Evolutionary conservation across 768 basidiomycete genomes (phyloP).

Genomic region (Kwoniella sp.): DNA sequence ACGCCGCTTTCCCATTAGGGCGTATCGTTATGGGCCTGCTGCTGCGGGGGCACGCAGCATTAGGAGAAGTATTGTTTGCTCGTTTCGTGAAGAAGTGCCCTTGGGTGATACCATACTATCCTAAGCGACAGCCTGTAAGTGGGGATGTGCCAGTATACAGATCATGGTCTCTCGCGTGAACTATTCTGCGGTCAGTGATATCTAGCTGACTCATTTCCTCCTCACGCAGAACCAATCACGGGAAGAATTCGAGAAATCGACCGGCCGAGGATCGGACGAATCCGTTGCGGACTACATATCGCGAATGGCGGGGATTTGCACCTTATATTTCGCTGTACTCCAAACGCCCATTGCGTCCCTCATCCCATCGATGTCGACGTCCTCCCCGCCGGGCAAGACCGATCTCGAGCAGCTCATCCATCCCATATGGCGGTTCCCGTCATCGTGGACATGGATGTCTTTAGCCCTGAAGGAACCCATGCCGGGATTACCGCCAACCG

Average conservation of each 20-base stretch:
- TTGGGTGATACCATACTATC: slow-evolving; percentile 74
- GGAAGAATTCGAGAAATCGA: slow-evolving; percentile 57
- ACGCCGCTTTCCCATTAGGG: slow-evolving; percentile 80
- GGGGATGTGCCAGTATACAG: no score
- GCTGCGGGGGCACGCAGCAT: slow-evolving; percentile 63
- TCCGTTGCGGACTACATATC: slow-evolving; percentile 65
- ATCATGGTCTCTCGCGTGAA: no score
- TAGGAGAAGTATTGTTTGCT: slow-evolving; percentile 77
- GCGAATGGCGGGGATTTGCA: slow-evolving; percentile 76
- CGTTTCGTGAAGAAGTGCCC: slow-evolving; percentile 85
- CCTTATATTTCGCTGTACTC: slow-evolving; percentile 81
- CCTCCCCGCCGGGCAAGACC: slow-evolving; percentile 33
- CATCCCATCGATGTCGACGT: slow-evolving; percentile 25
- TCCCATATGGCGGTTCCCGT: slow-evolving; percentile 36
- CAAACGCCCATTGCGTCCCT: slow-evolving; percentile 47
- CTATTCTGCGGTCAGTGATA: neutral
- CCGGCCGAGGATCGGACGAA: slow-evolving; percentile 61
- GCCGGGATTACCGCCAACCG: slow-evolving; percentile 32
- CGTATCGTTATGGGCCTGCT: slow-evolving; percentile 70
- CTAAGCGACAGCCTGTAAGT: slow-evolving; percentile 63
- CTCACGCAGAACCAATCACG: slow-evolving; percentile 54
- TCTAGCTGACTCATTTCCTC: neutral
- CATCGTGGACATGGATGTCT: slow-evolving; percentile 51
- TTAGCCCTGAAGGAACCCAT: slow-evolving; percentile 35
- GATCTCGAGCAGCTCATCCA: slow-evolving; percentile 41